Evolutionary conservation across 1,139 yeast genomes (phyloP), one percentile per base, ranked within the genome.

Genomic region (Scheffersomyces segobiensis): DNA sequence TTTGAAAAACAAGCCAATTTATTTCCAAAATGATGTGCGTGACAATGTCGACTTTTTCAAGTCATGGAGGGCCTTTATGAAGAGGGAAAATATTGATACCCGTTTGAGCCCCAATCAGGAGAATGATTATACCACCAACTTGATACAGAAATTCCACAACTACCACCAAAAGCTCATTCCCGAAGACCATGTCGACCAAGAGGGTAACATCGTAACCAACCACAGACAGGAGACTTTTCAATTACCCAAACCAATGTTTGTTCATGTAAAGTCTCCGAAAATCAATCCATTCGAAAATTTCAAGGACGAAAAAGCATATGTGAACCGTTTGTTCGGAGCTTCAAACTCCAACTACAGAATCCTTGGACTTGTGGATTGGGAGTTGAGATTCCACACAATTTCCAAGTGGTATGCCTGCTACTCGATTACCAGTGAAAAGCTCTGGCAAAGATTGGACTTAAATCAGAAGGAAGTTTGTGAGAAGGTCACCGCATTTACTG

Each of bases 241-340:
- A 19, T 57, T 62, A 22, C 77, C 79, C 3, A 66, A 67, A 21
- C 71, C 73, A 6, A 56, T 71, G 52, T 81, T 81, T 63, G 71
- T 81, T 56, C 84, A 80, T 62, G 70, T 76, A 53, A 82, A 79
- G 65, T 76, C 77, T 59, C 83, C 83, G 1, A 79, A 79, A 56
- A 69, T 76, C 55, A 73, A 76, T 55, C 78, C 79, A 0, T 65
- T 76, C 10, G 65, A 64, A 32, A 71, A 71, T 53, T 63, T 71
- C 21, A 64, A 65, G 52, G 59, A 48, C 26, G 26, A 20, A 24
- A 24, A 14, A 3, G 24, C 24, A 6, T 48, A 20, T 48, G 21
- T 24, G n/a, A 14, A 48, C 6, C 50, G 50, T 21, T 24, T 20
- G 12, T 48, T 48, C 14, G 50, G 50, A 4, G 12, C 50, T 48